Percentiles rank a stretch among this genome's conserved stretches.
These are phyloP conservation scores for Umbelopsis sp. DNA, from an alignment of 371 early-diverging fungal species.

Conservation along the genomic window DNA sequence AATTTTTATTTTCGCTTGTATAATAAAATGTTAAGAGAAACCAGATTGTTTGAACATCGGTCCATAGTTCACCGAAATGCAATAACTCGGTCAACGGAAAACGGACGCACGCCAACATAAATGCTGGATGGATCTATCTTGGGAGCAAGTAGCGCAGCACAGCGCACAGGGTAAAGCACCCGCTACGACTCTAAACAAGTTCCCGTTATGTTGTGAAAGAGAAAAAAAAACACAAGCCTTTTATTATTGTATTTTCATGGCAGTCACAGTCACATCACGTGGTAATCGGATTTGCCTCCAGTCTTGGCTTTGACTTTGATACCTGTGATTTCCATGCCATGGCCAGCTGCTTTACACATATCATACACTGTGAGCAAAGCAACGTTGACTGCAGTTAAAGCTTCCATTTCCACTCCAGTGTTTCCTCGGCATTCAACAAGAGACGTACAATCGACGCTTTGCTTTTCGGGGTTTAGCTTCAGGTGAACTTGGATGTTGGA, in stretches of 20 bases:
- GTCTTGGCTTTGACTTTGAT: slow-evolving; percentile 74
- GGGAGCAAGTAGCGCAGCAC: slow-evolving; percentile 44
- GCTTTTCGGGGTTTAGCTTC: slow-evolving; percentile 40
- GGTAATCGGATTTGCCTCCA: slow-evolving; percentile 70
- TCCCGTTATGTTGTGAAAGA: slow-evolving; percentile 27
- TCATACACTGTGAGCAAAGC: slow-evolving; percentile 81
- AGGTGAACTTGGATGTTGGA: slow-evolving; percentile 72
- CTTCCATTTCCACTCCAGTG: slow-evolving; percentile 96
- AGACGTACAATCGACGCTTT: slow-evolving; percentile 57
- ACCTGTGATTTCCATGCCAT: slow-evolving; percentile 57
- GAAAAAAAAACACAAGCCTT: slow-evolving; percentile 24
- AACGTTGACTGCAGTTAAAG: slow-evolving; percentile 80
- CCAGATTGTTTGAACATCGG: slow-evolving; percentile 11
- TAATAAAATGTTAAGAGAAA: not conserved
- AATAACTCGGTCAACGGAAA: slow-evolving; percentile 11
- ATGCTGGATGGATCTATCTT: slow-evolving; percentile 24
- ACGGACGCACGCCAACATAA: slow-evolving; percentile 15
- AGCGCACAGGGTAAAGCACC: slow-evolving; percentile 42
- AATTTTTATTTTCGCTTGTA: slow-evolving; percentile 1
- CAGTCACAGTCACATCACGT: slow-evolving; percentile 2
- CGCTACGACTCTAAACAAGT: slow-evolving; percentile 45
- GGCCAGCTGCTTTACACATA: slow-evolving; percentile 76
- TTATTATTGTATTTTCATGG: not conserved
- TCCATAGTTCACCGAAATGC: slow-evolving; percentile 10
- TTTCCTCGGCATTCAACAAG: slow-evolving; percentile 76